Conservation (phyloP, 1,139 yeast genomes). For the Yamadazyma atmosphaerica region DNA sequence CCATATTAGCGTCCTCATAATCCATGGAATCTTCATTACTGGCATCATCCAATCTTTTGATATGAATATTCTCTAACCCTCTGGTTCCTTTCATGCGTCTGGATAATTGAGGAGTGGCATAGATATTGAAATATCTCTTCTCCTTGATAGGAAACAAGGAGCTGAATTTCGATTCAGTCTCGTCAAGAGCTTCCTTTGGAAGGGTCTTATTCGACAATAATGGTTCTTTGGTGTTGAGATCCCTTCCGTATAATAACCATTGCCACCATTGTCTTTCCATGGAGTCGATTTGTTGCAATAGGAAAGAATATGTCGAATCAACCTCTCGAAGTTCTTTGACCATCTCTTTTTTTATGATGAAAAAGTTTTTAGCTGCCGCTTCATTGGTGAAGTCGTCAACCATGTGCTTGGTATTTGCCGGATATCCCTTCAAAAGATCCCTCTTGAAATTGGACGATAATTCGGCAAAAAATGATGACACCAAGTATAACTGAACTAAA, state of each 20-base stretch:
- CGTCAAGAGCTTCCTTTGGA: constrained; percentile 22
- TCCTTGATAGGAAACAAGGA: constrained; percentile 29
- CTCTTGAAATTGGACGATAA: constrained; percentile 24
- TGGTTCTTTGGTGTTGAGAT: constrained; percentile 29
- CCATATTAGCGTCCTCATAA: constrained; percentile 12
- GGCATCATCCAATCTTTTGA: constrained; percentile 3
- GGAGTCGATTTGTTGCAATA: constrained; percentile 27
- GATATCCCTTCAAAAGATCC: constrained; percentile 25
- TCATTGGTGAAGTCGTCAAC: constrained; percentile 36
- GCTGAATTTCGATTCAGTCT: constrained; percentile 18
- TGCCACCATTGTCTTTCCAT: constrained; percentile 44
- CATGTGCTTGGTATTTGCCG: constrained; percentile 34
- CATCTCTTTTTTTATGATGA: constrained; percentile 29
- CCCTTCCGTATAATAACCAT: constrained; percentile 44
- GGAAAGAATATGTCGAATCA: constrained; percentile 28
- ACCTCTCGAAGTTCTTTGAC: constrained; percentile 19
- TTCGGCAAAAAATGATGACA: constrained; percentile 32
- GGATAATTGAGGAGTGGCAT: constrained; percentile 46
- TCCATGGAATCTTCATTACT: constrained; percentile 7
- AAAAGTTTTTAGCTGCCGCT: constrained; percentile 20
- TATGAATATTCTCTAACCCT: constrained; percentile 25
- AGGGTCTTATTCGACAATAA: constrained; percentile 27
- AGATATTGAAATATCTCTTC: constrained; percentile 41
- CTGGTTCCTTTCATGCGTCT: constrained; percentile 39
- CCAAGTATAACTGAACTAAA: constrained; percentile 34